Evolutionary conservation across 495 filamentous ascomycete species (phyloP), one percentile per base, ranked within the genome.

Genomic region (Podospora pseudocomata): DNA sequence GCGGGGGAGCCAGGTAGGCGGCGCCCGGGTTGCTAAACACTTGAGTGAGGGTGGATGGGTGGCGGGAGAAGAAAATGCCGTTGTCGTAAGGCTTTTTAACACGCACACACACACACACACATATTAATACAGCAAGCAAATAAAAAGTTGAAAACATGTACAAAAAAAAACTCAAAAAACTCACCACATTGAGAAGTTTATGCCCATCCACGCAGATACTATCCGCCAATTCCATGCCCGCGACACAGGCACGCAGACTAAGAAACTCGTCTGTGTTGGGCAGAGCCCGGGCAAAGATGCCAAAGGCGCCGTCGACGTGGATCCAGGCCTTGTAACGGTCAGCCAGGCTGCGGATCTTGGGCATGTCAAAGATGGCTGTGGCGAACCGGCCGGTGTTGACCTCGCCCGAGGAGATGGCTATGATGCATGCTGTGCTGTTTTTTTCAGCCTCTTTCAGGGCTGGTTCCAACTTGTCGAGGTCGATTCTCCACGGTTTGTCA

Each of bases 331-430:
- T 86, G 74, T 94, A 88, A 66, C 83, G 79, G 73, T 94, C 90
- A 57, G 91, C 93, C 27, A 97, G 72, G 1, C 77, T 76, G 69
- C 93, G 83, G 54, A 97, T 77, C 59, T 81, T 76, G 57, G 76
- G 77, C 83, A 97, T 86, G 15, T 92, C 86, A 13, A 81, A 32
- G 11, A 84, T 83, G 27, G 77, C 76, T 19, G 88, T 91, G 2
- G 91, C 91, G 78, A 95, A 97, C 6, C 85, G 80, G 1, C 94
- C 94, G 4, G 93, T 96, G 71, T 98, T 97, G 53, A 97, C 92
- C 80, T 98, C 94, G 7, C 91, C 92, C 27, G 88, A 89, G 27
- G 92, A 93, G 7, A 96, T 80, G 16, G 84, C 90, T 2, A 97
- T 84, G 65, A 98, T 93, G 58, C 83, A 90, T 13, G 84, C 92